phyloP scores from a whole-genome alignment of 2,329 filamentous ascomycete genomes.

The Colletotrichum siamense region DNA sequence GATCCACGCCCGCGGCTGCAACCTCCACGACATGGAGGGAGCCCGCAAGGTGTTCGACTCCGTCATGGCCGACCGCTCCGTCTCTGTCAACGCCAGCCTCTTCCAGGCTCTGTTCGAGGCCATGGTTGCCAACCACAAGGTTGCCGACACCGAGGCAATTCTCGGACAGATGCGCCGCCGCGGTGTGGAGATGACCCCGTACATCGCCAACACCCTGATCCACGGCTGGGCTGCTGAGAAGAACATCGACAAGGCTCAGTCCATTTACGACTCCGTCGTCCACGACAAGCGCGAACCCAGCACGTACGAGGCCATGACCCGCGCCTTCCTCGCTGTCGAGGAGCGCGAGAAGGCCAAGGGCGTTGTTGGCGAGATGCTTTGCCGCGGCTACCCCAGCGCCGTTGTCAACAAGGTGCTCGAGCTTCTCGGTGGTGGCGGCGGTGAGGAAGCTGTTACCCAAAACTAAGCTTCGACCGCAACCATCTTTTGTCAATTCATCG shows the following conservation, averaged over 20 bases:
- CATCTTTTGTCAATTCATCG: constrained; percentile 19
- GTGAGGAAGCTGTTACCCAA: constrained; percentile 41
- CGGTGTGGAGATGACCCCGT: constrained; percentile 86
- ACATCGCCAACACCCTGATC: constrained; percentile 98
- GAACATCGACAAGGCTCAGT: constrained; percentile 78
- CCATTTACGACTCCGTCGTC: constrained; percentile 81
- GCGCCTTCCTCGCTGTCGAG: constrained; percentile 86
- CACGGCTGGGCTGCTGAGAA: constrained; percentile 92
- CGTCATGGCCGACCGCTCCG: constrained; percentile 70
- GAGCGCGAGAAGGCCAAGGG: constrained; percentile 76
- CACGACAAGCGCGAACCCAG: constrained; percentile 87
- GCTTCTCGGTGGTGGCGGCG: constrained; percentile 70
- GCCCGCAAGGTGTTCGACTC: constrained; percentile 83
- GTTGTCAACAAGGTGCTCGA: constrained; percentile 95
- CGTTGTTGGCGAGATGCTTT: constrained; percentile 89
- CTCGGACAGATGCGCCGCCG: constrained; percentile 77
- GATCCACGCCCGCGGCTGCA: constrained; percentile 95
- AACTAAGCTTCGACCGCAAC: constrained; percentile 10
- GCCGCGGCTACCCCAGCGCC: constrained; percentile 86
- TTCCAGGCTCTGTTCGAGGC: constrained; percentile 98
- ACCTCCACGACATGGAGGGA: constrained; percentile 87
- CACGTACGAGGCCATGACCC: constrained; percentile 98
- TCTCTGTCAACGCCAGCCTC: constrained; percentile 80
- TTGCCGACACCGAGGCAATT: constrained; percentile 76
- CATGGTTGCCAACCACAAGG: constrained; percentile 93